Conservation (phyloP, 345 rosid genomes). For the Zanthoxylum bungeanum region DNA sequence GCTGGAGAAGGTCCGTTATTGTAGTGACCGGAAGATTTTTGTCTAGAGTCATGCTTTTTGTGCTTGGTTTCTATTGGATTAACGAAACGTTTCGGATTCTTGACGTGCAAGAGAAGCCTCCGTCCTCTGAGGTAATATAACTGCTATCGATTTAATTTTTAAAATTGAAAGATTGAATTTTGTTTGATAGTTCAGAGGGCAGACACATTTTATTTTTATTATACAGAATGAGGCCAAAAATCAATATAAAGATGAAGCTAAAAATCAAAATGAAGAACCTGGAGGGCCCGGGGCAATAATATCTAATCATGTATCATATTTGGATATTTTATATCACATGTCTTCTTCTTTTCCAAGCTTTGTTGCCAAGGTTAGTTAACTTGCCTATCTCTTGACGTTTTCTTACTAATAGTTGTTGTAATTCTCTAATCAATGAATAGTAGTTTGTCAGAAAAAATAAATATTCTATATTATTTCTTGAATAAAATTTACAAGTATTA, state of each 20-base stretch:
- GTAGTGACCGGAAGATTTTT: constrained; percentile 66
- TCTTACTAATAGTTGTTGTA: too few relatives aligned
- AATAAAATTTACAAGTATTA: too few relatives aligned
- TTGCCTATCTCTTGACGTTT: constrained; percentile 1
- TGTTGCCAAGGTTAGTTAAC: constrained; percentile 89
- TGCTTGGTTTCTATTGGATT: constrained; percentile 95
- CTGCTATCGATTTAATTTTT: too few relatives aligned
- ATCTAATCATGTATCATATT: constrained; percentile 83
- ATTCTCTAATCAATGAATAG: too few relatives aligned
- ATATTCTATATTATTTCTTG: too few relatives aligned
- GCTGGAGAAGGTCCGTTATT: constrained; percentile 82
- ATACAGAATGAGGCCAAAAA: constrained; percentile 35
- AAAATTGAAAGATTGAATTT: too few relatives aligned
- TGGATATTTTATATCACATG: constrained; percentile 96
- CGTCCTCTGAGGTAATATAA: constrained; percentile 30
- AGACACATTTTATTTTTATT: not conserved
- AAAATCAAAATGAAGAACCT: constrained; percentile 37
- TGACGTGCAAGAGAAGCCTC: constrained; percentile 6
- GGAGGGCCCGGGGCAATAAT: constrained; percentile 83
- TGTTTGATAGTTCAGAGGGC: not conserved
- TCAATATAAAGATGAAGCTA: constrained; percentile 26
- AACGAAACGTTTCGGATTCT: constrained; percentile 40
- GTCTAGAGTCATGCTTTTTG: constrained; percentile 68
- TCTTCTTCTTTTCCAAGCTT: constrained; percentile 92
- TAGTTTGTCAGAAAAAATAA: too few relatives aligned